phyloP scores from a whole-genome alignment of 129 eudicot species.

The Pseudognaphalium luteoalbum region DNA sequence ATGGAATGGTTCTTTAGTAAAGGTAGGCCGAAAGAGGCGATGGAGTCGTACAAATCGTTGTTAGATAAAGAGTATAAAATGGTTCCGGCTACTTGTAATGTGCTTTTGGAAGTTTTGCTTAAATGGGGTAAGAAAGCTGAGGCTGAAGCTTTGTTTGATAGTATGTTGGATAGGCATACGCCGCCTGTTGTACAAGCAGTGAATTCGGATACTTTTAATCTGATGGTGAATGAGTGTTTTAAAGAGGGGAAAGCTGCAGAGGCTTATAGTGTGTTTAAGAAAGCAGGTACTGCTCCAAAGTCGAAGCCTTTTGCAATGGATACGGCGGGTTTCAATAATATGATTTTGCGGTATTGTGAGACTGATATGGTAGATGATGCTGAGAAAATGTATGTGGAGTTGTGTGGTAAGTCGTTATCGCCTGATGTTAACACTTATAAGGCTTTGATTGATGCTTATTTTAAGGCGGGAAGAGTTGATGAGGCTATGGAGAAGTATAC shows the following conservation, averaged over 20 bases:
- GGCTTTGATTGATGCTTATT: slow-evolving; percentile 73
- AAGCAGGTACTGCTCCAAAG: slow-evolving; percentile 69
- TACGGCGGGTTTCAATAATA: slow-evolving; percentile 71
- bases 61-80: slow-evolving; percentile 65
- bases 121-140: slow-evolving; percentile 69
- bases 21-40: slow-evolving; percentile 77
- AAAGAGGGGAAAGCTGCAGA: slow-evolving; percentile 57
- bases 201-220: slow-evolving; percentile 75
- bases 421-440: slow-evolving; percentile 75
- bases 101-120: slow-evolving; percentile 65
- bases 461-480: slow-evolving; percentile 63
- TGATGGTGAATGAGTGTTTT: slow-evolving; percentile 88
- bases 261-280: slow-evolving; percentile 66
- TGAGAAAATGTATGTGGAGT: slow-evolving; percentile 58
- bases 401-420: slow-evolving; percentile 65
- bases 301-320: slow-evolving; percentile 91
- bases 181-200: slow-evolving; percentile 91
- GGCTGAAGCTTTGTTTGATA: slow-evolving; percentile 78
- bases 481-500: slow-evolving; percentile 62
- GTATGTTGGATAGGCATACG: slow-evolving; percentile 87
- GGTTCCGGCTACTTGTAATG: slow-evolving; percentile 89
- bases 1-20: slow-evolving; percentile 82
- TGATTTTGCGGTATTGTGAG: slow-evolving; percentile 61
- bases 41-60: slow-evolving; percentile 64
- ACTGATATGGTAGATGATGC: slow-evolving; percentile 80